Conservation (phyloP, 495 filamentous ascomycete genomes). For the Aspergillus indologenus region DNA sequence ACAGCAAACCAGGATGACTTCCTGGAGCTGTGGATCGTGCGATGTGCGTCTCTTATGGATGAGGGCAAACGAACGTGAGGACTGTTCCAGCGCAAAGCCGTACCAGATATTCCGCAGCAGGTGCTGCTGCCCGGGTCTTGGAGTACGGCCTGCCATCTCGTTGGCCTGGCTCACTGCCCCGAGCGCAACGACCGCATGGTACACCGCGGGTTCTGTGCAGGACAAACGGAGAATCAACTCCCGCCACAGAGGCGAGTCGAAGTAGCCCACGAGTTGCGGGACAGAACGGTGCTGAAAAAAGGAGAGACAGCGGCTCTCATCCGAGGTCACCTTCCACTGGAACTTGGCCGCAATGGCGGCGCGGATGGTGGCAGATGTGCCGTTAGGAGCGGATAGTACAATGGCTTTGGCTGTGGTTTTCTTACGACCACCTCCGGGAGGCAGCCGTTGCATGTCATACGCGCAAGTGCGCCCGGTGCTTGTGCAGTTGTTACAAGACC, state of each 20-base stretch:
- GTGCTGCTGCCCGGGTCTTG: conserved; percentile 5
- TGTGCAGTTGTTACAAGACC: conserved; percentile 3
- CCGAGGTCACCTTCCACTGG: conserved; percentile 8
- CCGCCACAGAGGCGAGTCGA: conserved; percentile 13
- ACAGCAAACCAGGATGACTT: conserved; percentile 21
- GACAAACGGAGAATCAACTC: conserved; percentile 1
- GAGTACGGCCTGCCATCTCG: conserved; percentile 7
- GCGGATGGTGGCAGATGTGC: too few species aligned
- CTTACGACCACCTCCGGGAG: too few species aligned
- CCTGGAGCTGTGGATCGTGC: conserved; percentile 16
- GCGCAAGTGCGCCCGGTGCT: neutral
- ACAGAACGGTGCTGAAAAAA: conserved; percentile 8
- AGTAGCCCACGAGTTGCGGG: conserved; percentile 1
- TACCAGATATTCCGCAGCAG: conserved; percentile 9
- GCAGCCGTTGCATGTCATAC: neutral
- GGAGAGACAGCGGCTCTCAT: conserved; percentile 12
- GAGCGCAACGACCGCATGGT: conserved; percentile 19
- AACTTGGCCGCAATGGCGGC: neutral
- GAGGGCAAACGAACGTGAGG: conserved; percentile 8
- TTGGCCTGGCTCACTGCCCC: conserved; percentile 19
- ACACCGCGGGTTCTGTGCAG: conserved; percentile 18
- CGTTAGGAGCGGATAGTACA: too few species aligned
- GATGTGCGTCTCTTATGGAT: conserved; percentile 13
- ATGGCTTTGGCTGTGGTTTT: too few species aligned
- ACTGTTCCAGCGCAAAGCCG: conserved; percentile 19